Percentiles rank a stretch among this genome's conserved stretches.
Conservation (phyloP, 108 stramenopile genomes). For the Nitzschia inconspicua region DNA sequence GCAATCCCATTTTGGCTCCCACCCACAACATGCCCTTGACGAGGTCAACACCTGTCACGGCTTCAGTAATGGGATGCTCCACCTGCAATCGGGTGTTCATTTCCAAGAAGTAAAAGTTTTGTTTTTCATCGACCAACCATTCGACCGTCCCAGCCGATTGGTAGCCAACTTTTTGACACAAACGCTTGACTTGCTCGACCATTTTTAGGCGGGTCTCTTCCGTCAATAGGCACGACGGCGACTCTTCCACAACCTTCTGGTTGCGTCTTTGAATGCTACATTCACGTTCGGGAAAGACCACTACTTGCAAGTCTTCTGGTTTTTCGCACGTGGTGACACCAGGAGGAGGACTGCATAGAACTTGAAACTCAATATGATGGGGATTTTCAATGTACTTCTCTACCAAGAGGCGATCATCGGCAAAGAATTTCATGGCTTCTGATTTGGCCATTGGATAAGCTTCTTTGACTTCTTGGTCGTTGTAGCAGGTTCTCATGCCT, state of each 20-base stretch:
- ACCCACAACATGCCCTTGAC: conserved; percentile 91
- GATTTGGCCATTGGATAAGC: conserved; percentile 62
- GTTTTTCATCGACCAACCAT: conserved; percentile 86
- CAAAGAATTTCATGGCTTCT: conserved; percentile 77
- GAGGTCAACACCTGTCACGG: conserved; percentile 54
- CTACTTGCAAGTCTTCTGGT: conserved; percentile 47
- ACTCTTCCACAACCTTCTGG: conserved; percentile 97
- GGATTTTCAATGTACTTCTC: conserved; percentile 87
- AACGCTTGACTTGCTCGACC: conserved; percentile 53
- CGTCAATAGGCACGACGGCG: conserved; percentile 79
- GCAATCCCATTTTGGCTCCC: conserved; percentile 68
- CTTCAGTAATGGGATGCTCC: conserved; percentile 96
- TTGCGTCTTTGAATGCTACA: conserved; percentile 97
- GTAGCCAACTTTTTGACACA: conserved; percentile 93
- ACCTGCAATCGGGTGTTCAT: conserved; percentile 96
- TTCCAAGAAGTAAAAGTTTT: conserved; percentile 97
- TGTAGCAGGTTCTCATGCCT: conserved; percentile 91
- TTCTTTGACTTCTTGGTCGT: conserved; percentile 52
- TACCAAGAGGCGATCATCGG: conserved; percentile 76
- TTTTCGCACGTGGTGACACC: conserved; percentile 17
- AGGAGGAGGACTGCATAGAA: conserved; percentile 51
- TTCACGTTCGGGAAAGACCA: conserved; percentile 93
- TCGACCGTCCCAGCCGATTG: conserved; percentile 97
- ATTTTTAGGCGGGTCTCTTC: conserved; percentile 59
- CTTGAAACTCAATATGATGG: conserved; percentile 96